phyloP scores from a whole-genome alignment of 805 yeast species.

The Metschnikowia shivogae region DNA sequence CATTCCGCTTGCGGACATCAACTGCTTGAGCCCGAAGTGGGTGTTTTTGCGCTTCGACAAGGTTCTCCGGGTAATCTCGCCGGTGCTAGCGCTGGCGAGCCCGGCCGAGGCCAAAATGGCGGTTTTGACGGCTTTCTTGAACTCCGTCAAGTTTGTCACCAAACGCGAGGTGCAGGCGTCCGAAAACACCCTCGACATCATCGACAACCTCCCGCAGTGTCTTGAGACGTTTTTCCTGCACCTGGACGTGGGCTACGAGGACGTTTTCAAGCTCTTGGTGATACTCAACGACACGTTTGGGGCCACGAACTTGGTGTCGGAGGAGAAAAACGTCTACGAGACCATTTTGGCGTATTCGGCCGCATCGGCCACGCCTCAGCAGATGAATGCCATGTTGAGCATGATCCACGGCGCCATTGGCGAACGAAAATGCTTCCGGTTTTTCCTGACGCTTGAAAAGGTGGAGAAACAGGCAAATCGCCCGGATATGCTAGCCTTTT shows the following conservation, averaged over 20 bases:
- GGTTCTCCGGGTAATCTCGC: conserved; percentile 23
- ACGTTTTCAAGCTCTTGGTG: conserved; percentile 23
- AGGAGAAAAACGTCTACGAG: conserved; percentile 10
- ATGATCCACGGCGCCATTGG: conserved; percentile 18
- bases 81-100: conserved; percentile 25
- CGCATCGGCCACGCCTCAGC: conserved; percentile 7
- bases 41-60: conserved; percentile 28
- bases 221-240: conserved; percentile 21
- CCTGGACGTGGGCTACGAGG: conserved; percentile 17
- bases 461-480: conserved; percentile 7
- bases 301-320: conserved; percentile 19
- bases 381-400: conserved; percentile 12
- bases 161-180: conserved; percentile 30
- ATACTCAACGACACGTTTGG: conserved; percentile 33
- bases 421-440: conserved; percentile 17
- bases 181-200: conserved; percentile 28
- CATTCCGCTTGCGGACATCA: conserved; percentile 26
- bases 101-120: conserved; percentile 23
- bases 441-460: conserved; percentile 17
- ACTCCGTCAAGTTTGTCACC: conserved; percentile 23
- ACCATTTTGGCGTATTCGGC: conserved; percentile 8
- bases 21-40: conserved; percentile 34
- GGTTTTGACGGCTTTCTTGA: conserved; percentile 23
- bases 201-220: conserved; percentile 28
- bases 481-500: conserved; percentile 14